phyloP scores from a whole-genome alignment of 2,329 filamentous ascomycete species.

The Colletotrichum chrysophilum region DNA sequence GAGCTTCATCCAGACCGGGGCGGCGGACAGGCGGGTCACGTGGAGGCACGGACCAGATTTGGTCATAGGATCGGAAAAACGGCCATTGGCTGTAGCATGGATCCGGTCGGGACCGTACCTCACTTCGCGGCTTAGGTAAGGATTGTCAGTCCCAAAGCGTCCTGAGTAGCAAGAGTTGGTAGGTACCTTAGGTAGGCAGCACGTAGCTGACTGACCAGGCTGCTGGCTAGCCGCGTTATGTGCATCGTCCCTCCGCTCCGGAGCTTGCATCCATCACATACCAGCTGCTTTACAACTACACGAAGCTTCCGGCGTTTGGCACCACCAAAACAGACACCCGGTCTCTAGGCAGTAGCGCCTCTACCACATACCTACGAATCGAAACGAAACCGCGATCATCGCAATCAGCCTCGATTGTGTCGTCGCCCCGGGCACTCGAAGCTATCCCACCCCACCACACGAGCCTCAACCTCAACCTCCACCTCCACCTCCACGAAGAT shows the following conservation, averaged over 20 bases:
- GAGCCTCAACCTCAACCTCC: not conserved
- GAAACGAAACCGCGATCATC: not conserved
- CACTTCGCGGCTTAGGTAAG: not conserved
- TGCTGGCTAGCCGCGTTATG: constrained; percentile 42
- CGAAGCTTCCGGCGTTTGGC: not conserved
- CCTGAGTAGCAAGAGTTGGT: not conserved
- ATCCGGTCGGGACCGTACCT: not conserved
- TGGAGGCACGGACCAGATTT: constrained; percentile 1
- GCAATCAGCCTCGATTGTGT: not conserved
- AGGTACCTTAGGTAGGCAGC: not conserved
- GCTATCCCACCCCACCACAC: not conserved
- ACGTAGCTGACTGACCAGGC: constrained; percentile 32
- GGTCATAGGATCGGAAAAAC: constrained; percentile 19
- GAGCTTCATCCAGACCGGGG: constrained; percentile 13
- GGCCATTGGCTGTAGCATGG: not conserved
- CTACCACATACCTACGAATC: not conserved
- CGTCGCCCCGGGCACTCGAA: not conserved
- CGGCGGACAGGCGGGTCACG: constrained; percentile 6
- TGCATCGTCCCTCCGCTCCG: constrained; percentile 16
- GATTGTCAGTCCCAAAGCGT: not conserved
- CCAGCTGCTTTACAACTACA: not conserved
- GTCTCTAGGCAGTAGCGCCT: not conserved
- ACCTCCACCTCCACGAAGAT: constrained; percentile 49
- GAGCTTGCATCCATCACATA: constrained; percentile 11
- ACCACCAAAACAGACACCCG: not conserved